Percentiles rank a stretch among this genome's conserved stretches.
These are phyloP conservation scores for Kingdonia uniflora DNA, from an alignment of 164 flowering plant genomes.

Conservation along the genomic window DNA sequence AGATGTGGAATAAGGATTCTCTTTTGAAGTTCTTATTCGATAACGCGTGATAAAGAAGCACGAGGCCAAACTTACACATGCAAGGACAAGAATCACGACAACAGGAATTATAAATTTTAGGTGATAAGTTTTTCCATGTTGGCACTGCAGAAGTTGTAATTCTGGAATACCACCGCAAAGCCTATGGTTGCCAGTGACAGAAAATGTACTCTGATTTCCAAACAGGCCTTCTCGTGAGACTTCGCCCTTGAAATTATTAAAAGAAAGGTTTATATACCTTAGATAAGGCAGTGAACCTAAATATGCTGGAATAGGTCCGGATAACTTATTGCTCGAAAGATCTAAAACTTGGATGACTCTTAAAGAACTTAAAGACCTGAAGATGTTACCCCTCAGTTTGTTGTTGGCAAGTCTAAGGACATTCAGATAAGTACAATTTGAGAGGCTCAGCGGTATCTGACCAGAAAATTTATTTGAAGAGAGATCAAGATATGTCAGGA, in stretches of 20 bases:
- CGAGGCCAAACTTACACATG: neutral
- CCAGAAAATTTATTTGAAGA: too few species aligned
- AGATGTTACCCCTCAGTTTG: neutral
- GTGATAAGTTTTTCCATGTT: neutral
- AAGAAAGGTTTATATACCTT: neutral
- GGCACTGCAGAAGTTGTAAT: neutral
- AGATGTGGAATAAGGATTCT: neutral
- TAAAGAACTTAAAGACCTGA: too few species aligned
- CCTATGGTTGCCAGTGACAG: neutral
- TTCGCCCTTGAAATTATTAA: neutral
- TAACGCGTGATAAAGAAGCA: neutral
- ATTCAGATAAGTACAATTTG: neutral
- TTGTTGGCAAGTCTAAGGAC: neutral
- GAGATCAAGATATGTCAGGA: too few species aligned
- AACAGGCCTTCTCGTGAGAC: neutral
- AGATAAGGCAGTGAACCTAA: neutral
- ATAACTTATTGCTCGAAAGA: neutral
- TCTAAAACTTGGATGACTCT: too few species aligned
- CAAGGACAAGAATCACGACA: neutral
- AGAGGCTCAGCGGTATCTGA: neutral
- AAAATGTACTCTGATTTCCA: neutral
- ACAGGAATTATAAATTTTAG: neutral
- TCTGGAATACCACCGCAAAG: slow-evolving; percentile 1
- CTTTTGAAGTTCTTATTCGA: neutral
- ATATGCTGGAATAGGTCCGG: neutral